Evolutionary conservation across 495 filamentous ascomycete species (phyloP), one percentile per base, ranked within the genome.

Genomic region (Daldinia caldariorum): DNA sequence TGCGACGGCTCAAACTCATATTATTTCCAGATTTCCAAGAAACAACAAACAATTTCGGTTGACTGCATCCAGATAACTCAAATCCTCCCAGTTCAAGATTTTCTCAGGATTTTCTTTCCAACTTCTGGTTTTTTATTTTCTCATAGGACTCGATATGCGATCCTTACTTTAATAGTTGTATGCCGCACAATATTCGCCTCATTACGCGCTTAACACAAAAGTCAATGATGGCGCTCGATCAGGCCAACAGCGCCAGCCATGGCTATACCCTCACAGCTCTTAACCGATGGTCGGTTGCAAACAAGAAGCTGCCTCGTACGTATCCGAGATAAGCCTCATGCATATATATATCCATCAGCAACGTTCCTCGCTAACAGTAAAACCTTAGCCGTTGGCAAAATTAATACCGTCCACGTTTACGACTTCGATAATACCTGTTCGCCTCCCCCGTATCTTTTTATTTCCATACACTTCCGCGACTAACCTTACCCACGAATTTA

Each of bases 361-460:
- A 6, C 31, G 16, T 29, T 37, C 58, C 74, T 54, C 66, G 31
- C 61, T 69, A 41, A 70, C 50, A 22, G 47, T 37, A 31, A 3
- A 26, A 6, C 59, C 5, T 65, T 3, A 89, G 88, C 85, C 61
- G 81, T 88, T 18, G 84, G 90, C 18, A 83, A 86, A 71, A 90
- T 98, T 74, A 92, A 87, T 75, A 77, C 87, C 6, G 88, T 99
- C 58, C 95, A 99, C 77, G 86, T 99, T 63, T 99, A 98, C 82
- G 95, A 99, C 80, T 99, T 99, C 77, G 95, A 99, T 76, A 98
- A 99, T 74, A 99, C 95, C 41, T 82, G 93, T 96, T 83, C 79
- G 88, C 72, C 38, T 38, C n/a, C 22, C 29, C 38, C 50, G 20
- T 18, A 43, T 14, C 39, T n/a, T 35, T 20, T 31, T 29, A 12